Conservation (phyloP, 768 basidiomycete species). For the Crassisporium funariophilum region DNA sequence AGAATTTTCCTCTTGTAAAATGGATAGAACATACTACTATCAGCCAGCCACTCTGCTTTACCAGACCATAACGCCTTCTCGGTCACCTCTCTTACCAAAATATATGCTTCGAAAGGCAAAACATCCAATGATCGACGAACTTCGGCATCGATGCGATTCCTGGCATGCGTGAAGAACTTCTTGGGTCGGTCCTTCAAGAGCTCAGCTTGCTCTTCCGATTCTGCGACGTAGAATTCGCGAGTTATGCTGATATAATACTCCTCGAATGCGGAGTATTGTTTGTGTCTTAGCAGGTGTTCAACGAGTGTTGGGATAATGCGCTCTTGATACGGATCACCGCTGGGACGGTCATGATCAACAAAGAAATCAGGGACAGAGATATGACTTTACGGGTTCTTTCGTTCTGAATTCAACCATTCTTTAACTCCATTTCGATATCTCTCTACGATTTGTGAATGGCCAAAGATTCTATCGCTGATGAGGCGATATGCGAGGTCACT, state of each 20-base stretch:
- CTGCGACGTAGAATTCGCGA: slow-evolving; percentile 50
- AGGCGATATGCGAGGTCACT: slow-evolving; percentile 61
- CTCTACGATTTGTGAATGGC: slow-evolving; percentile 42
- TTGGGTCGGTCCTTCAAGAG: slow-evolving; percentile 44
- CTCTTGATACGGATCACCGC: slow-evolving; percentile 28
- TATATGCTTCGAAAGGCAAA: slow-evolving; percentile 52
- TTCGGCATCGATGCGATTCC: slow-evolving; percentile 57
- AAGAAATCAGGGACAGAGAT: not conserved
- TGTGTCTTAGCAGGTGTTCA: slow-evolving; percentile 55
- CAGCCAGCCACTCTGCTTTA: slow-evolving; percentile 41
- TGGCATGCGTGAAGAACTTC: slow-evolving; percentile 54
- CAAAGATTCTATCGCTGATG: slow-evolving; percentile 55
- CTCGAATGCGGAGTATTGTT: slow-evolving; percentile 63
- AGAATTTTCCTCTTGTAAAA: not conserved
- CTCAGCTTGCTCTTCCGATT: slow-evolving; percentile 45
- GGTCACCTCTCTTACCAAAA: slow-evolving; percentile 51
- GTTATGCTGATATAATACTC: slow-evolving; percentile 54
- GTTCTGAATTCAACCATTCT: slow-evolving; percentile 58
- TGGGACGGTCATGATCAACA: slow-evolving; percentile 28
- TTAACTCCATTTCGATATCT: slow-evolving; percentile 47
- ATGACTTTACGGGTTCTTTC: slow-evolving; percentile 37
- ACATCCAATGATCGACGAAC: slow-evolving; percentile 51
- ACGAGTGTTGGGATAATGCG: slow-evolving; percentile 54
- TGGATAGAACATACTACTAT: slow-evolving; percentile 20
- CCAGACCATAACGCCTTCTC: slow-evolving; percentile 52